phyloP scores from a whole-genome alignment of 192 early-diverging fungal genomes.

The Backusella mclennaniae region DNA sequence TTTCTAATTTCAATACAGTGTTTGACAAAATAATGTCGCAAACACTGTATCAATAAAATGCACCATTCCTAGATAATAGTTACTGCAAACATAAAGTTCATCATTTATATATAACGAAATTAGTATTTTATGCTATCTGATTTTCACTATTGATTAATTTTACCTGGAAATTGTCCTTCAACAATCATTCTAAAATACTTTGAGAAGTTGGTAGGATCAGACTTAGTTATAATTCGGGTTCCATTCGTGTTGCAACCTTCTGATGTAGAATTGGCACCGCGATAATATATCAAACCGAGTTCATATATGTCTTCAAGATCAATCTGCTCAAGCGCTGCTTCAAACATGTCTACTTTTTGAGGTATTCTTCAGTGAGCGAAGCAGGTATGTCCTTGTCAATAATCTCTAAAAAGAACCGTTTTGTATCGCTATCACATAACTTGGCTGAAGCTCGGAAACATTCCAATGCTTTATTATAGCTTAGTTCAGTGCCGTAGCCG shows the following conservation, averaged over 20 bases:
- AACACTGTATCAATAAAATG: too few relatives aligned
- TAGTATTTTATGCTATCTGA: too few relatives aligned
- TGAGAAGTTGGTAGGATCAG: not conserved
- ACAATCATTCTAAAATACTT: not conserved
- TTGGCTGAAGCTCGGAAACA: not conserved
- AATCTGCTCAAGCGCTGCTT: not conserved
- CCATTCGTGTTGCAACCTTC: not conserved
- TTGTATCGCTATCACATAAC: not conserved
- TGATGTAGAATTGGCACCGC: not conserved
- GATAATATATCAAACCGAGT: not conserved
- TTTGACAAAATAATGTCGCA: too few relatives aligned
- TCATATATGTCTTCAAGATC: not conserved
- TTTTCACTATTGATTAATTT: too few relatives aligned
- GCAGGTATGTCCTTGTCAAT: not conserved
- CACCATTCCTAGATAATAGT: too few relatives aligned
- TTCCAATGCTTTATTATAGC: not conserved
- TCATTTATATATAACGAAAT: too few relatives aligned
- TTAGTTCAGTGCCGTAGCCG: not conserved
- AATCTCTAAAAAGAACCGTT: not conserved
- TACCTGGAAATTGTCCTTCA: not conserved
- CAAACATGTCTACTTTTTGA: not conserved
- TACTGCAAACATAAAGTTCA: too few relatives aligned
- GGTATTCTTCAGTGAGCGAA: not conserved
- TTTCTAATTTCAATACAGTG: too few relatives aligned
- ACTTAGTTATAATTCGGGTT: not conserved